Base-by-base conservation (phyloP, 2,329 filamentous ascomycete genomes). In the Remersonia thermophila region DNA sequence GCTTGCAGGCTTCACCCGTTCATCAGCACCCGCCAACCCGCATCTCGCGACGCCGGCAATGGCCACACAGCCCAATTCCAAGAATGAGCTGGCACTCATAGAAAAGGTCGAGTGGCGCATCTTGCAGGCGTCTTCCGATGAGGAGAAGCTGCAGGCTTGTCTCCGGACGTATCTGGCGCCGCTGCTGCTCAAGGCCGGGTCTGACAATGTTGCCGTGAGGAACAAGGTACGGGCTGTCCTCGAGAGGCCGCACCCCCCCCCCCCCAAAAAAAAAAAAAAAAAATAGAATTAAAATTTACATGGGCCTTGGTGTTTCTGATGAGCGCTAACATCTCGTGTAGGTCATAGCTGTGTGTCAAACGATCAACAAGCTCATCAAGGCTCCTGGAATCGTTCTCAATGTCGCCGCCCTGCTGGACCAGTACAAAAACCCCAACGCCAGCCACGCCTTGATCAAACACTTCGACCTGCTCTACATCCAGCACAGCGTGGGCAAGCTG, bases 81-180 rank as follows among this genome's bases (percentile, higher is more conserved):
- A 80, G 57, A 75, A 78, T 43, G 86, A 94, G 69, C 68, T 93
- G 47, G 73, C 77, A 46, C 73, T 95, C 43, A 73, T 94, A 35
- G 82, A 83, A 51, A 89, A 83, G 54, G 80, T 93, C 31, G 86
- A 93, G 57, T 75, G 91, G 53, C 74, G 79, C 45, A 91, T 95
- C 51, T 55, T 76, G 12, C 80, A 75, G 18, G 73, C 89, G 35
- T 81, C 87, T 18, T 82, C 85, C 48, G 79, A 85, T 35, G 89
- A 95, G 55, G 68, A 75, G 44, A 93, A 89, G 60, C 72, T 98
- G 1, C 76, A 89, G 55, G 63, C 76, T 16, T 66, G 91, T 12
- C 67, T 98, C 13, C 76, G 81, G 51, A 77, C 73, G 29, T 95
- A 89, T 53, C 67, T 98, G 17, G 65, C 82, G 3, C 81, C 89